Evolutionary conservation across 164 flowering plant species (phyloP), one percentile per base, ranked within the genome.

Genomic region (Magnolia changhungtana): DNA sequence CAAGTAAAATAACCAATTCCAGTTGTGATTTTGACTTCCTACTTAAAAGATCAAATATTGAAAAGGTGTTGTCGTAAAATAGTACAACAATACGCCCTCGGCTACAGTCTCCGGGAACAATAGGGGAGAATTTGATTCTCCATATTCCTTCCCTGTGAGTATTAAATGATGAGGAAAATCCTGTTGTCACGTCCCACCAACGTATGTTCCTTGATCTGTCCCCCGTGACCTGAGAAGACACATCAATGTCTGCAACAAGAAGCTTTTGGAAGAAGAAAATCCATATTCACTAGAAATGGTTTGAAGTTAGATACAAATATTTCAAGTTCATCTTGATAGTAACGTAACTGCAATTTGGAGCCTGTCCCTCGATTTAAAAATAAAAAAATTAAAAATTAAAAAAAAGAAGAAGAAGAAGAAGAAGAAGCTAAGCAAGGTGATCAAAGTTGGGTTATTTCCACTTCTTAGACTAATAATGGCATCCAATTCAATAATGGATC

Each of bases 151-250:
- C 99, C 82, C 94, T 89, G 67, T 92, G 99, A 72, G 98, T 96
- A 82, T 91, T 90, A 80, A 96, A 96, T 75, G 98, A 91, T 55
- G 99, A 96, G 78, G 99, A 94, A 69, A 88, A 87, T 64, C 99
- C 99, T 82, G 96, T 89, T 58, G 85, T 91, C 63, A 96, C 97
- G 87, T 96, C 99, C 99, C 99, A 96, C 98, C 98, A 96, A 16
- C 99, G 89, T 79, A 96, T 96, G 85, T 89, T 91, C 61, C 99
- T 98, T 45, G 98, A 90, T 78, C 97, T 86, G 83, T 96, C 99
- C 24, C 99, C 99, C 97, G 91, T 94, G 24, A 96, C 98, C 98
- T 96, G 86, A 78, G 76, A 82, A 75, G 66, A 78, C 14, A 29
- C n/a, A 71, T 21, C 37, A 76, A 16, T 55, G 66, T 19, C 19